Percentiles rank a stretch among this genome's conserved stretches.
Conservation (phyloP, 257 asterid species). For the Anisodus tanguticus region DNA sequence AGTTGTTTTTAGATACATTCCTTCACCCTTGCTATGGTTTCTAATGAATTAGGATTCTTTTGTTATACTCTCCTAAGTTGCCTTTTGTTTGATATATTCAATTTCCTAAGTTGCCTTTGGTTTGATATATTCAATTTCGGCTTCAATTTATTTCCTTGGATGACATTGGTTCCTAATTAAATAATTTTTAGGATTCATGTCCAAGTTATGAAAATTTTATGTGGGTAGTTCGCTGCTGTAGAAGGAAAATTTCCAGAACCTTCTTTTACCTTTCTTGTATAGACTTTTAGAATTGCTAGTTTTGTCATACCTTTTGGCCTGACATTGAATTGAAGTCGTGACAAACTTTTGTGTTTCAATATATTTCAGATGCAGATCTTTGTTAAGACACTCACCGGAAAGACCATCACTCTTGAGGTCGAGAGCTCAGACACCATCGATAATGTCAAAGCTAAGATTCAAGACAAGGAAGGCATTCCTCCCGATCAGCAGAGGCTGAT, state of each 20-base stretch:
- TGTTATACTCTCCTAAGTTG: neutral
- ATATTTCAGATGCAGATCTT: constrained; percentile 25
- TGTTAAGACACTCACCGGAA: constrained; percentile 23
- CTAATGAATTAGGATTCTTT: neutral
- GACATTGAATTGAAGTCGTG: neutral
- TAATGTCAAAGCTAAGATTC: constrained; percentile 14
- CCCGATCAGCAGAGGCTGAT: constrained; percentile 24
- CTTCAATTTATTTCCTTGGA: neutral
- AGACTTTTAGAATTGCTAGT: neutral
- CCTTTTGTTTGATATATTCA: neutral
- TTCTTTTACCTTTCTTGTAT: neutral
- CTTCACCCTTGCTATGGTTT: neutral
- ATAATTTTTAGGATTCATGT: neutral
- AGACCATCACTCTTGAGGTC: constrained; percentile 21
- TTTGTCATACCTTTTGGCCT: neutral
- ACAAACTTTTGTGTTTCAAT: neutral
- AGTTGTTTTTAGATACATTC: neutral
- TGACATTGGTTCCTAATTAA: neutral
- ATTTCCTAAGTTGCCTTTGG: neutral
- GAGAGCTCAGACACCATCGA: constrained; percentile 23
- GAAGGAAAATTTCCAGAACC: neutral
- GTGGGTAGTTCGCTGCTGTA: neutral
- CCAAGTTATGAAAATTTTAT: neutral
- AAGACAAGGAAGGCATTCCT: neutral
- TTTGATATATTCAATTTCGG: neutral